Evolutionary conservation across 1,284 basidiomycete genomes (phyloP).

Genomic region (Leccinum huronense): DNA sequence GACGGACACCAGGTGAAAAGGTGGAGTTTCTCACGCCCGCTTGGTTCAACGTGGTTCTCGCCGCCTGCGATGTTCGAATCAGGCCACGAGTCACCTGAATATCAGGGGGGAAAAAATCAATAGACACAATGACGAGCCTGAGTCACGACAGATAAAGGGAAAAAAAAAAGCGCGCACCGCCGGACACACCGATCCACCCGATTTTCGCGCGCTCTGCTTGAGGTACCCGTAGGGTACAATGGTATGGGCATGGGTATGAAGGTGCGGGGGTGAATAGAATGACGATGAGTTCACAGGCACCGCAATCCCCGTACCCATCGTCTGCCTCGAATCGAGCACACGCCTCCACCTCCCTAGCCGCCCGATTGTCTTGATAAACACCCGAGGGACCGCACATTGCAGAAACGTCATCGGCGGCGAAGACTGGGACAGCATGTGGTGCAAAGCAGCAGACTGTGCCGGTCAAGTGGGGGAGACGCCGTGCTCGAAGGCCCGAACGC

Average conservation of each 20-base stretch:
- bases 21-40: conserved; percentile 35
- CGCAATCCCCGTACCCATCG: conserved; percentile 40
- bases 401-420: conserved; percentile 52
- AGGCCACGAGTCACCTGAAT: conserved; percentile 2
- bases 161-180: too few relatives aligned
- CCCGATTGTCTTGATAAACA: conserved; percentile 78
- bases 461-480: conserved; percentile 9
- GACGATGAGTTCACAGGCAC: conserved; percentile 42
- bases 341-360: conserved; percentile 79
- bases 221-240: conserved; percentile 19
- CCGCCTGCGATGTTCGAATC: conserved; percentile 28
- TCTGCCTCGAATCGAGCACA: conserved; percentile 59
- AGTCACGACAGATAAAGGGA: too few relatives aligned
- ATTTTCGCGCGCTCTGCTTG: too few relatives aligned
- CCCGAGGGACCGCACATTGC: conserved; percentile 68
- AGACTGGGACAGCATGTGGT: conserved; percentile 39
- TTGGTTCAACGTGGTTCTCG: conserved; percentile 35
- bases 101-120: not conserved
- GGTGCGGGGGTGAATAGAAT: too few relatives aligned
- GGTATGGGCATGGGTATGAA: too few relatives aligned
- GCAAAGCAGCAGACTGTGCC: conserved; percentile 10
- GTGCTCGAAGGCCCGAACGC: conserved; percentile 29
- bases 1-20: conserved; percentile 37
- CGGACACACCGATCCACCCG: too few relatives aligned
- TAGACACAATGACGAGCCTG: too few relatives aligned